These are phyloP conservation scores for Stenocarpella maydis DNA, from an alignment of 2,329 filamentous ascomycete genomes.

Conservation along the genomic window DNA sequence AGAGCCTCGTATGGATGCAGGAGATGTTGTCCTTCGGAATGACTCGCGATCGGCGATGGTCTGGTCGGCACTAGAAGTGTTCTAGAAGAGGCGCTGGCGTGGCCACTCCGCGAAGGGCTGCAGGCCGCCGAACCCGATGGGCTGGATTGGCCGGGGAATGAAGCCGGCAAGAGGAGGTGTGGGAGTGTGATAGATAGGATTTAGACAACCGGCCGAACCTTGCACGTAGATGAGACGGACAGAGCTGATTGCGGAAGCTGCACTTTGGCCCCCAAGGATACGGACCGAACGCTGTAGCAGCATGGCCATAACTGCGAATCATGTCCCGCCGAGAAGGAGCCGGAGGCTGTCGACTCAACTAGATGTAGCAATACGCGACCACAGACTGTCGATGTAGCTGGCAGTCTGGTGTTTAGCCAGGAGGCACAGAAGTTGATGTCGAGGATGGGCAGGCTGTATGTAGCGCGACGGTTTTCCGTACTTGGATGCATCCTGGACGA, in stretches of 20 bases:
- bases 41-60: conserved; percentile 16
- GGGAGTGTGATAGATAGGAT: conserved; percentile 16
- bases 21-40: conserved; percentile 13
- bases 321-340: neutral
- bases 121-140: neutral
- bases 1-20: conserved; percentile 4
- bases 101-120: conserved; percentile 3
- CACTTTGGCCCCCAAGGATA: neutral
- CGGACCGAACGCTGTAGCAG: conserved; percentile 1
- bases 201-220: conserved; percentile 1
- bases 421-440: too few species aligned
- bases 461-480: neutral
- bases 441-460: neutral
- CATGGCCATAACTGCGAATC: neutral
- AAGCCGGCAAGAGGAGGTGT: conserved; percentile 5
- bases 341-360: neutral
- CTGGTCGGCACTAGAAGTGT: conserved; percentile 21
- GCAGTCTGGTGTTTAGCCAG: neutral
- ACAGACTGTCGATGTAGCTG: too few species aligned
- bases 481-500: neutral
- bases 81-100: conserved; percentile 17
- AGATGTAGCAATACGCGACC: neutral
- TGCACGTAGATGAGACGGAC: conserved; percentile 16
- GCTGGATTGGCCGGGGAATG: conserved; percentile 22
- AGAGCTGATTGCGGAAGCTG: neutral